phyloP scores from a whole-genome alignment of 345 rosid species.

The Litchi chinensis region DNA sequence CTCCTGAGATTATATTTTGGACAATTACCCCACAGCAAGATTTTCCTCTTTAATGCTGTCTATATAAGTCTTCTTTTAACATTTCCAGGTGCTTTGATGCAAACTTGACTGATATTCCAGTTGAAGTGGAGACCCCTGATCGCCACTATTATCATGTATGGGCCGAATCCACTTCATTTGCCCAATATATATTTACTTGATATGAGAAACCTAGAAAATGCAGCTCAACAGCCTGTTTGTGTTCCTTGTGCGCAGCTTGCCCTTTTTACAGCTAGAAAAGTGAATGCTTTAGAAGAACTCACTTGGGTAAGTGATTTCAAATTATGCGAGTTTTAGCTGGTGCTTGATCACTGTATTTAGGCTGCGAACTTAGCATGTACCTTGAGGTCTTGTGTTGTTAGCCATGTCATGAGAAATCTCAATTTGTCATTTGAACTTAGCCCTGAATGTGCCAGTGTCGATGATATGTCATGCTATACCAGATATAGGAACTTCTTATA shows the following conservation, averaged over 20 bases:
- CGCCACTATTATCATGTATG: slow-evolving; percentile 88
- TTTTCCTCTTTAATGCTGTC: slow-evolving; percentile 9
- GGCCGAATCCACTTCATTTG: slow-evolving; percentile 5
- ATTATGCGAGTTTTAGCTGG: neutral
- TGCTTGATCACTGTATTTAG: neutral
- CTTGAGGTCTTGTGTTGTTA: neutral
- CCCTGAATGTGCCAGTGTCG: neutral
- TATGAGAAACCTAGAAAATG: neutral
- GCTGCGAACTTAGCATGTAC: neutral
- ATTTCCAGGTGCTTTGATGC: slow-evolving; percentile 79
- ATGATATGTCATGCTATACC: neutral
- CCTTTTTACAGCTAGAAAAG: slow-evolving; percentile 74
- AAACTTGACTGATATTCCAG: slow-evolving; percentile 87
- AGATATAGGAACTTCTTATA: neutral
- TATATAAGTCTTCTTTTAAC: neutral
- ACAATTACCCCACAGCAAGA: neutral
- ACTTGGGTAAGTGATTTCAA: slow-evolving; percentile 68
- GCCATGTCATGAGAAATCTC: neutral
- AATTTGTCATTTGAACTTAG: neutral
- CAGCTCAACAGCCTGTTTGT: slow-evolving; percentile 3
- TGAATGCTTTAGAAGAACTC: slow-evolving; percentile 75
- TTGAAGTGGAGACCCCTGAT: slow-evolving; percentile 85
- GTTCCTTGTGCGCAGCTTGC: slow-evolving; percentile 65
- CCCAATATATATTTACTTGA: neutral
- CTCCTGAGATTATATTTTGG: neutral